Base-by-base conservation (phyloP, 2,329 filamentous ascomycete genomes). In the Hysterium pulicare region DNA sequence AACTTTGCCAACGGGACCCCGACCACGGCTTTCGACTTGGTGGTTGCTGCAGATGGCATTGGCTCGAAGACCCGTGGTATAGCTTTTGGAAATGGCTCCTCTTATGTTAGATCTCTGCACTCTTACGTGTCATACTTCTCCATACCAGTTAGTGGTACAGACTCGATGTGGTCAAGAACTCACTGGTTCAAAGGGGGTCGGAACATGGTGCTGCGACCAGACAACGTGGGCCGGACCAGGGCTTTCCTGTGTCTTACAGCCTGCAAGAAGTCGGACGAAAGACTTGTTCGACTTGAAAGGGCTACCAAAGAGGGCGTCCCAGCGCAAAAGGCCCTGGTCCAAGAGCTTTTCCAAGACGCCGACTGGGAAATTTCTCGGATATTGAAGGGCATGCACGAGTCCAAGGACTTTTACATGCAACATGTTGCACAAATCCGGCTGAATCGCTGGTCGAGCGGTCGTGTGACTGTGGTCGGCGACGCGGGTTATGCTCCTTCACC, bases 21-120 rank as follows among this genome's bases (percentile, higher is more conserved):
- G n/a, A 61, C 50, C 0, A 67, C 69, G 7, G 56, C 51, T 1
- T 82, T 69, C 37, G 77, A 81, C 49, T 53, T 82, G 0, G 48
- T 82, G 0, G 70, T 82, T 32, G 77, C 73, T 5, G 77, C 78
- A 3, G 79, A 82, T 44, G 79, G 79, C 0, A 69, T 75, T 33
- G 64, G 71, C 4, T 81, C 77, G 1, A 70, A 66, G 22, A 72
- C 72, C 2, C 68, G 77, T 24, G 55, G 47, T 28, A 45, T 33
- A 50, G 58, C 50, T 40, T 49, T 50, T 15, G 51, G 36, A 30
- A 37, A 42, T 5, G 50, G 39, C 9, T 45, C 31, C 10, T 23
- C 44, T 6, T 56, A 59, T 28, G 23, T 42, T 1, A 38, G 15
- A 23, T 33, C 53, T 61, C 47, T 33, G 51, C 17, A 30, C 44